Evolutionary conservation across 768 basidiomycete genomes (phyloP).

Genomic region (Agrocybe chaxingu): DNA sequence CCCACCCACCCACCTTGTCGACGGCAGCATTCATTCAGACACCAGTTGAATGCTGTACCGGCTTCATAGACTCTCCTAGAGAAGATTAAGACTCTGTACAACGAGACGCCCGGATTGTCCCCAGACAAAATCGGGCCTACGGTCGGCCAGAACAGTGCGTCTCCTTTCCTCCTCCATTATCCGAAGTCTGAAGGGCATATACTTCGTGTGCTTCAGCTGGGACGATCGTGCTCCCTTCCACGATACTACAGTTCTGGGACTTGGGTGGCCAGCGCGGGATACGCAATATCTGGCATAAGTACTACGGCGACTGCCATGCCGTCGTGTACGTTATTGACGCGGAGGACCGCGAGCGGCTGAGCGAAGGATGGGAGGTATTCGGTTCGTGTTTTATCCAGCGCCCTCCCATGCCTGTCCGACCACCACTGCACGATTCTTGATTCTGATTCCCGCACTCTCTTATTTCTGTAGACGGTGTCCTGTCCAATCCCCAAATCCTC

Average conservation of each 20-base stretch:
- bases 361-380: slow-evolving; percentile 97
- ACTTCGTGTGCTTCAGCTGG: slow-evolving; percentile 55
- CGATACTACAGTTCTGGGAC: slow-evolving; percentile 96
- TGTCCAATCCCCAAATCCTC: slow-evolving; percentile 86
- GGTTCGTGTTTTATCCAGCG: slow-evolving; percentile 48
- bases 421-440: neutral
- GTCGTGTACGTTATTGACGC: slow-evolving; percentile 96
- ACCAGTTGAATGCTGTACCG: neutral
- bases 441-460: slow-evolving; percentile 3
- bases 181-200: neutral
- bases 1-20: slow-evolving; percentile 3
- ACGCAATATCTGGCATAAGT: slow-evolving; percentile 89
- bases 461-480: slow-evolving; percentile 63
- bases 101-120: slow-evolving; percentile 79
- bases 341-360: slow-evolving; percentile 80
- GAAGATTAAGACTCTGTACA: slow-evolving; percentile 92
- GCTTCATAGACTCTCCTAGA: slow-evolving; percentile 73
- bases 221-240: slow-evolving; percentile 89
- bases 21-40: slow-evolving; percentile 10
- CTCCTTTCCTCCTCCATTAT: neutral
- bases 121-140: slow-evolving; percentile 95
- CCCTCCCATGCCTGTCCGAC: neutral
- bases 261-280: slow-evolving; percentile 94
- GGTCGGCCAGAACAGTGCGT: slow-evolving; percentile 94
- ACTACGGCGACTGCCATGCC: slow-evolving; percentile 96